Percentiles rank a stretch among this genome's conserved stretches.
Evolutionary conservation across 257 asterid species (phyloP).

Genomic region (Penstemon eatonii): DNA sequence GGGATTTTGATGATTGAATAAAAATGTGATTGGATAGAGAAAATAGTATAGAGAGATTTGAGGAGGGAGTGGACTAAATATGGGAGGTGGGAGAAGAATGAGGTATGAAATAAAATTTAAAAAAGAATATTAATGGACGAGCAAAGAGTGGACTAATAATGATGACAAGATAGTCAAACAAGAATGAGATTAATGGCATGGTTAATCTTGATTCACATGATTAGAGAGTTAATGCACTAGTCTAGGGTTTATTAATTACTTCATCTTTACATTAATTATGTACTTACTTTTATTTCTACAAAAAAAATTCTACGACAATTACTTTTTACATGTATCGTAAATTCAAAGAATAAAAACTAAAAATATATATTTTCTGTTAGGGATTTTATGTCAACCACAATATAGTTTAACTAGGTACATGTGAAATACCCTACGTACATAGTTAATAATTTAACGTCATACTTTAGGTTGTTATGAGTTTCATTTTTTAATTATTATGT

Average conservation of each 20-base stretch:
- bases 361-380: background rate
- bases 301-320: background rate
- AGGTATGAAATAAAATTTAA: conserved; percentile 26
- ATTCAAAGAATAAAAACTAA: background rate
- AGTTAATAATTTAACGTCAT: no score
- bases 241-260: conserved; percentile 7
- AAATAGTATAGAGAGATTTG: conserved; percentile 25
- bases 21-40: conserved; percentile 48
- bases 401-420: no score
- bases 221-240: conserved; percentile 20
- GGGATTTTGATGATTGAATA: conserved; percentile 37
- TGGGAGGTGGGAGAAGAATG: conserved; percentile 30
- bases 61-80: background rate
- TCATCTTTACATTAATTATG: background rate
- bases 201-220: conserved; percentile 21
- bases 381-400: no score
- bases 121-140: background rate
- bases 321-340: conserved; percentile 18
- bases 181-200: conserved; percentile 29
- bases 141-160: conserved; percentile 40
- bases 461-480: no score
- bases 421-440: no score
- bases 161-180: conserved; percentile 31
- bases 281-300: background rate
- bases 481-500: no score